Evolutionary conservation across 805 yeast genomes (phyloP), one percentile per base, ranked within the genome.

Genomic region (Kodamaea kaohsiungensis): DNA sequence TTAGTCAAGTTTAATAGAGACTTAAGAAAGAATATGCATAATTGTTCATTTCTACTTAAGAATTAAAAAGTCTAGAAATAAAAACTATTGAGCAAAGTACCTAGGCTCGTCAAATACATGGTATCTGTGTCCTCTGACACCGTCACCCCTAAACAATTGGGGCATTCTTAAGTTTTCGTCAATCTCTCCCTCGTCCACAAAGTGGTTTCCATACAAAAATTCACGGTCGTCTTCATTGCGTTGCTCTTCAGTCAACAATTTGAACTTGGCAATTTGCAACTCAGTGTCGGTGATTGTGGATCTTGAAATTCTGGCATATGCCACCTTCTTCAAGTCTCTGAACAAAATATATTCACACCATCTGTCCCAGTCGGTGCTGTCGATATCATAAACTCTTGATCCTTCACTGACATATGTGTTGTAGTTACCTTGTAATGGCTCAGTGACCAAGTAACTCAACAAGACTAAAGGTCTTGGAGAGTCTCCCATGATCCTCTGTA

Each of bases 281-380:
- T 95, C 99, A 1, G 99, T 95, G 67, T 95, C 99, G 0, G 99
- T 95, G 61, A 95, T 92, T 0, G 97, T 86, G 7, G 95, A 90
- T 65, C 99, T 83, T 46, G 96, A 86, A 43, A 95, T 87, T 68
- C 99, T 84, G 0, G 98, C 98, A 68, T 95, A 95, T 2, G 96
- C 98, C 0, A 88, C 84, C 71, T 97, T 87, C 68, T 84, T 87
- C 70, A 95, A 75, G 56, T 88, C 86, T 69, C 92, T 88, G 82
- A 88, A 95, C 59, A 95, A 74, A 58, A 95, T 91, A 72, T 95
- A 95, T 74, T 95, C 96, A 73, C 99, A 95, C 99, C 99, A 95
- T 74, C 99, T 84, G 66, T 95, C 99, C 86, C 92, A 89, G 68
- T 93, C 98, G 7, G 87, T 77, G 45, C 92, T 87, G 69, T 95